A percentile compares a stretch with the other conserved stretches of the same genome.
Conservation (phyloP, 768 basidiomycete species). For the Boletellus ananiceps region DNA sequence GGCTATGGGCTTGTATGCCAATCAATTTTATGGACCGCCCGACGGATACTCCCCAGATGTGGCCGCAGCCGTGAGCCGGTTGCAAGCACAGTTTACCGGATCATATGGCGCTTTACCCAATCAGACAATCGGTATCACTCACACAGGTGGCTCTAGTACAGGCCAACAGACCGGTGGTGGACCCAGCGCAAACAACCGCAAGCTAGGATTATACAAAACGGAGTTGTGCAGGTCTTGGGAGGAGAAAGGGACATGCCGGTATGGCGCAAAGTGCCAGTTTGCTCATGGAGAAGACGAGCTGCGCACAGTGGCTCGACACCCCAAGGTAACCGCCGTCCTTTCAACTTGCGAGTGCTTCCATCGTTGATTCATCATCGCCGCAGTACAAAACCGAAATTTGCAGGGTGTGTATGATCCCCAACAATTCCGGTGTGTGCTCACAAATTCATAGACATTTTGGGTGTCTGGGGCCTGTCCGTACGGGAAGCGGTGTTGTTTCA, state of each 20-base stretch:
- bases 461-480: conserved; percentile 91
- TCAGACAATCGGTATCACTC: conserved; percentile 42
- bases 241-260: conserved; percentile 83
- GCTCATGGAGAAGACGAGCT: conserved; percentile 90
- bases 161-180: conserved; percentile 44
- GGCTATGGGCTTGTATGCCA: conserved; percentile 60
- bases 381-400: conserved; percentile 95
- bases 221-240: conserved; percentile 90
- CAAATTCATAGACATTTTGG: conserved; percentile 72
- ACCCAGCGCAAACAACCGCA: conserved; percentile 88
- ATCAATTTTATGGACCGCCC: conserved; percentile 62
- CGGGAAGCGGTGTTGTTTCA: conserved; percentile 91
- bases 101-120: conserved; percentile 49
- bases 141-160: conserved; percentile 32
- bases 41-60: conserved; percentile 56
- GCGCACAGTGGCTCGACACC: conserved; percentile 78
- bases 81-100: conserved; percentile 52
- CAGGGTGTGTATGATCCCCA: conserved; percentile 48
- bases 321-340: conserved; percentile 55
- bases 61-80: conserved; percentile 54
- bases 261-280: conserved; percentile 88
- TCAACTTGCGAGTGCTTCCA: not conserved
- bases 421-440: conserved; percentile 3
- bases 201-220: conserved; percentile 88
- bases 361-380: conserved; percentile 16